These are phyloP conservation scores for Emergomyces pasteurianus DNA, from an alignment of 2,329 filamentous ascomycete genomes.

Conservation along the genomic window DNA sequence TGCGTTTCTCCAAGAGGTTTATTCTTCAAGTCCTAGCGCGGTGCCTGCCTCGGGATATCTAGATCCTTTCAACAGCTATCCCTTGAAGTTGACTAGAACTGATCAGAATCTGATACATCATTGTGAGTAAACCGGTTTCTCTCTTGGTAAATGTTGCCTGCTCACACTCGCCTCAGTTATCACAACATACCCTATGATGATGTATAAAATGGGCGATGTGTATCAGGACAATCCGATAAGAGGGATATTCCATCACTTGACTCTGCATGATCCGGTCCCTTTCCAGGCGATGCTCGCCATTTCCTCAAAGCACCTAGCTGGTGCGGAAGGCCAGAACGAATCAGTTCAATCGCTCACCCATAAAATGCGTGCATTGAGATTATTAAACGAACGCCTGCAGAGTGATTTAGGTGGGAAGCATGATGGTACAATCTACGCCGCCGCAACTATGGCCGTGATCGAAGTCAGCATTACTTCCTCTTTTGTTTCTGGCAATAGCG, in stretches of 20 bases:
- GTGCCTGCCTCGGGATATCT: slow-evolving; percentile 11
- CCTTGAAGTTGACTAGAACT: slow-evolving; percentile 14
- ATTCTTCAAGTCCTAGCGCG: slow-evolving; percentile 8
- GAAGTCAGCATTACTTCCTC: slow-evolving; percentile 15
- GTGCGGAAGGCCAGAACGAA: slow-evolving; percentile 20
- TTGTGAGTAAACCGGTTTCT: slow-evolving; percentile 15
- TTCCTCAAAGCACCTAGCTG: slow-evolving; percentile 22
- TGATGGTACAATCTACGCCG: slow-evolving; percentile 22
- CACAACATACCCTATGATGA: slow-evolving; percentile 23
- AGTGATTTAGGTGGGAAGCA: slow-evolving; percentile 14
- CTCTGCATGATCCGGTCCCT: slow-evolving; percentile 19
- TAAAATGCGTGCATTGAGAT: slow-evolving; percentile 21
- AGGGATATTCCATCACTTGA: slow-evolving; percentile 21
- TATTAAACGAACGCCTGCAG: slow-evolving; percentile 21
- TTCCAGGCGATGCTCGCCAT: slow-evolving; percentile 25
- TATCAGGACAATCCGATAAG: slow-evolving; percentile 19
- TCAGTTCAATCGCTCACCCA: slow-evolving; percentile 23
- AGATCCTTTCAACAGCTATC: slow-evolving; percentile 21
- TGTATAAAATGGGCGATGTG: slow-evolving; percentile 22
- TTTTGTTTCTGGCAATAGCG: neutral
- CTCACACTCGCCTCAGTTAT: slow-evolving; percentile 19
- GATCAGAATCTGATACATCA: slow-evolving; percentile 22
- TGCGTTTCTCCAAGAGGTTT: neutral
- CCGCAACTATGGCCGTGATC: slow-evolving; percentile 23
- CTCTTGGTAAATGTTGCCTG: neutral